Conservation (phyloP, 139 green algal genomes). For the Coelastrella sp. region DNA sequence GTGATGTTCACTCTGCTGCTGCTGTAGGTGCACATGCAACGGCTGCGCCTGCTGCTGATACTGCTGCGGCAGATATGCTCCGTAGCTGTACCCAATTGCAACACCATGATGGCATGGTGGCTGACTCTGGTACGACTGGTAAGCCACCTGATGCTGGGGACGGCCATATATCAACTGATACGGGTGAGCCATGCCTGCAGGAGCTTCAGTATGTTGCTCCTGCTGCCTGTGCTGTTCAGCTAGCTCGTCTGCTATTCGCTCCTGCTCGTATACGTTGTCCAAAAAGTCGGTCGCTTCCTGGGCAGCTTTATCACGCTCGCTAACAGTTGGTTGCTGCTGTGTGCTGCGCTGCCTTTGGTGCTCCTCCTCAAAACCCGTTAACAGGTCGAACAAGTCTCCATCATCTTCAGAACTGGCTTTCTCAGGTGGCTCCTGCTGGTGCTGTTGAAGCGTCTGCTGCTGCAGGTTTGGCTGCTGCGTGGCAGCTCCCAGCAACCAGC, state of each 20-base stretch:
- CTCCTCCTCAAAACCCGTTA: not conserved
- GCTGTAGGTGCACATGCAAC: not conserved
- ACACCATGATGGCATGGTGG: too few relatives aligned
- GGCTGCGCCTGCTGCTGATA: not conserved
- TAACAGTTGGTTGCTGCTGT: not conserved
- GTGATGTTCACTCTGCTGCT: not conserved
- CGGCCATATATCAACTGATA: not conserved
- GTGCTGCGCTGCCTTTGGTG: not conserved
- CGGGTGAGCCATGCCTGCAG: not conserved
- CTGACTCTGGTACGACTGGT: too few relatives aligned
- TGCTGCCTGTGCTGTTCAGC: not conserved
- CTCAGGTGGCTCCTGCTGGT: constrained; percentile 9
- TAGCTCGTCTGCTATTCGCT: not conserved
- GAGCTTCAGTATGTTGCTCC: too few relatives aligned
- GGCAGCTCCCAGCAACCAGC: too few relatives aligned
- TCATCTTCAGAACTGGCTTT: not conserved
- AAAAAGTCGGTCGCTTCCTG: not conserved
- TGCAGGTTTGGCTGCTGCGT: too few relatives aligned
- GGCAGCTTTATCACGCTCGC: not conserved
- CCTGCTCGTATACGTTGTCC: not conserved
- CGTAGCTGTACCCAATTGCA: too few relatives aligned
- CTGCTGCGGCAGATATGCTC: not conserved
- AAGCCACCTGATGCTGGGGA: not conserved
- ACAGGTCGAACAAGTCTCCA: not conserved
- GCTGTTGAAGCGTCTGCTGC: not conserved